Base-by-base conservation (phyloP, 495 filamentous ascomycete species). In the Hypoxylon lienhwacheense region DNA sequence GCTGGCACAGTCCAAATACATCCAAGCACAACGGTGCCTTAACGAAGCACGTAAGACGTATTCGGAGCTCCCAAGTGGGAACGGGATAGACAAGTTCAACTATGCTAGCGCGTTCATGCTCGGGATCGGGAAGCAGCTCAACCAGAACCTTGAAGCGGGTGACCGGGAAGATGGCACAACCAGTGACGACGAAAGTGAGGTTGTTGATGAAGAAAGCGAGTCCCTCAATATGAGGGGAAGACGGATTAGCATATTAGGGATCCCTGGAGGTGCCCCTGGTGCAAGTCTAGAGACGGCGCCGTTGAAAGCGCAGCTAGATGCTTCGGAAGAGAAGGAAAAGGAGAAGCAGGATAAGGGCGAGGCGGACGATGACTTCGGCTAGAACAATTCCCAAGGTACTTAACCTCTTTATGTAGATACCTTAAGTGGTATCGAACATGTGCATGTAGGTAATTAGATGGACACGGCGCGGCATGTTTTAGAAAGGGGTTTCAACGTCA, bases 1-100 rank as follows among this genome's bases (percentile, higher is more conserved):
- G 93, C 68, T 91, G 11, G 78, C 77, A 29, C 77, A 88, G 28
- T 81, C 78, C 5, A 88, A 90, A 44, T 80, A 77, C 24, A 73
- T 83, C 11, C 84, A 89, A 55, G 85, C 88, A 10, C 85, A 86
- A 41, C 72, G 77, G 8, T 88, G 87, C 55, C 71, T 96, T 10
- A 82, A 87, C 39, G 82, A 85, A 47, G 89, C 88, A 0, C 72
- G 83, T 17, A 76, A 74, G 47, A 80, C 89, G 41, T 95, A 95
- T 67, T 76, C 79, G 14, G 70, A 78, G 15, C 71, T 86, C 1
- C 70, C 81, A 0, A 72, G 77, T n/a, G 71, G 75, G 28, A 75
- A 83, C 44, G 81, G 79, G 8, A 70, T 82, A 0, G 70, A 73
- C 35, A 69, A 70, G 14, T 82, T 84, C 79, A 54, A 63, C 49